Evolutionary conservation across 192 early-diverging fungal genomes (phyloP), one percentile per base, ranked within the genome.

Genomic region (Piromyces sp.): DNA sequence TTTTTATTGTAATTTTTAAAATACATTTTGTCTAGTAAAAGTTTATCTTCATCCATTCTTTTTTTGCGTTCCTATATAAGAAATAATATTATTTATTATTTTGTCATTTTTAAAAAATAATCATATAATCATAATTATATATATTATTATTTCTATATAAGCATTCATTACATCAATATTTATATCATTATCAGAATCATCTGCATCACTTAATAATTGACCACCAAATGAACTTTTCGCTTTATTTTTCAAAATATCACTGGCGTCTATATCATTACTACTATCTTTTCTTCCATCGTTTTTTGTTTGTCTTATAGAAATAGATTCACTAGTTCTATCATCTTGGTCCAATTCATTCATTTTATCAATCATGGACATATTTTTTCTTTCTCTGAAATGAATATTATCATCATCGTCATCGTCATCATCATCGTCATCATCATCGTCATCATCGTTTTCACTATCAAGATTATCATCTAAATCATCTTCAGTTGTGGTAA

Each of bases 341-440:
- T 68, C 51, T n/a, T 17, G 51, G 11, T 68, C 51, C 22, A 68
- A 68, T 11, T 22, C 26, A 68, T 68, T 68, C 51, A 68, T 68
- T 68, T 68, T 68, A 68, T 68, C 51, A 2, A 68, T 68, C 2
- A 68, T 17, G 0, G 51, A 68, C 51, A 68, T 68, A 68, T 68
- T 68, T n/a, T 68, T 68, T 28, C 51, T 68, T 68, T 68, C 51
- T 68, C 51, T 68, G 22, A 68, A 68, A n/a, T 68, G 51, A 68
- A 68, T 22, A 68, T 68, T 68, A n/a, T n/a, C n/a, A 84, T 84
- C 51, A 58, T 84, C 85, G 5, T 87, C 86, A 16, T 87, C 83
- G 30, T 87, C 82, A 29, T 86, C 83, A 16, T 85, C 88, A 22
- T 81, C 81, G 36, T 89, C 86, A 26, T 86, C 85, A n/a, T 88